These are phyloP conservation scores for Moniliella sp. DNA, from an alignment of 1,284 basidiomycete species.

Conservation along the genomic window DNA sequence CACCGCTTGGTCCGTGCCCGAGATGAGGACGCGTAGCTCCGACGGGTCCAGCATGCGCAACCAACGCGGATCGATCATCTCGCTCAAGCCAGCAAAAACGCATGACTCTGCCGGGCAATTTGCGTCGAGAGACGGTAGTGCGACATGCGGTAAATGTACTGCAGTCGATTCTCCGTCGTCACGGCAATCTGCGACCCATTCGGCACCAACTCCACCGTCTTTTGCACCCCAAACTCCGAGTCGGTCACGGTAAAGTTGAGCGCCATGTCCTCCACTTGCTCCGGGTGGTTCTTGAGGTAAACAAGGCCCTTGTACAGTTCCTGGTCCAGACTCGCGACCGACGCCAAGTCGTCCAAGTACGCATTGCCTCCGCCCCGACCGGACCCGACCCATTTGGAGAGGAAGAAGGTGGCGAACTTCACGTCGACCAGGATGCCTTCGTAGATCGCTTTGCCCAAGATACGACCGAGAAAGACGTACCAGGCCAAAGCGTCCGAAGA, in stretches of 20 bases:
- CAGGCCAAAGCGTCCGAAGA: conserved; percentile 40
- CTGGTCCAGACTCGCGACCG: conserved; percentile 35
- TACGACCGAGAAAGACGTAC: conserved; percentile 81
- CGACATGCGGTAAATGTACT: conserved; percentile 68
- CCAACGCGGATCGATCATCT: conserved; percentile 31
- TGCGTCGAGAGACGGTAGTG: conserved; percentile 72
- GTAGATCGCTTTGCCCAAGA: conserved; percentile 85
- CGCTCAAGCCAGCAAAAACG: conserved; percentile 36
- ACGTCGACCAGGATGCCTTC: conserved; percentile 91
- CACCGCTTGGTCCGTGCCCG: conserved; percentile 23
- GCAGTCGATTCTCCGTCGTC: conserved; percentile 65
- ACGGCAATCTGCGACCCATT: conserved; percentile 67
- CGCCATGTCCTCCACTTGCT: conserved; percentile 70
- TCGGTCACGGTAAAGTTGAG: conserved; percentile 72
- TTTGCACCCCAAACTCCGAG: conserved; percentile 74
- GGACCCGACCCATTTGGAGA: conserved; percentile 44
- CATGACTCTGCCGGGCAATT: conserved; percentile 56
- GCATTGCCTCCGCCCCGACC: no score
- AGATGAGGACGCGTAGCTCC: conserved; percentile 23
- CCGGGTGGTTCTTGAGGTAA: conserved; percentile 74
- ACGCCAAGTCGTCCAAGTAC: conserved; percentile 19
- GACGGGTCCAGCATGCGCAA: conserved; percentile 25
- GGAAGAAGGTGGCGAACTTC: conserved; percentile 83
- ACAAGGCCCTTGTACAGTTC: conserved; percentile 79
- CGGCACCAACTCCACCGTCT: conserved; percentile 57